A percentile compares a stretch with the other conserved stretches of the same genome.
Evolutionary conservation across 1,284 basidiomycete genomes (phyloP).

Genomic region (Kwoniella shivajii): DNA sequence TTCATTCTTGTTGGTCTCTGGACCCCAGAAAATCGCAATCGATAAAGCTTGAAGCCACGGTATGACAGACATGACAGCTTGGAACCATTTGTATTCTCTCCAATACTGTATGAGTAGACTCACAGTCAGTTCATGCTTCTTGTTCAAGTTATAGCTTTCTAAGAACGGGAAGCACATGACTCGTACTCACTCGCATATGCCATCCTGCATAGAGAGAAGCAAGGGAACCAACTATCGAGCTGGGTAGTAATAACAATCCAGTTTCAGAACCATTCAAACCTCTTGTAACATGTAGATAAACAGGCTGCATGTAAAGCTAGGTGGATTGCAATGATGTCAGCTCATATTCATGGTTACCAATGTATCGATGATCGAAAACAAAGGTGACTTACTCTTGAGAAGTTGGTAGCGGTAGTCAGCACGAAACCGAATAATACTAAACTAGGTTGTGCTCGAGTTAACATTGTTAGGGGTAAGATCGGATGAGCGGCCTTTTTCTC

Average conservation of each 20-base stretch:
- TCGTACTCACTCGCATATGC: conserved; percentile 33
- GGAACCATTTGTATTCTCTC: conserved; percentile 41
- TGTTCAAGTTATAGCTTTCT: no score
- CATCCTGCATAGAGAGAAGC: conserved; percentile 39
- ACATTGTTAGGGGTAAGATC: conserved; percentile 33
- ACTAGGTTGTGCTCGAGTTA: conserved; percentile 27
- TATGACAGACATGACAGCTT: conserved; percentile 23
- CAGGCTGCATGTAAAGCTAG: conserved; percentile 39
- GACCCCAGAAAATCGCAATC: conserved; percentile 31
- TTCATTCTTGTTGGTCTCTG: conserved; percentile 22
- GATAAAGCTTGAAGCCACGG: conserved; percentile 33
- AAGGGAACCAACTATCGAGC: conserved; percentile 27
- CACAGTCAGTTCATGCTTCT: not conserved
- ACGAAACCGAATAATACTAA: conserved; percentile 28
- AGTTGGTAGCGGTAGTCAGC: conserved; percentile 25
- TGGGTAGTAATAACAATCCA: conserved; percentile 33
- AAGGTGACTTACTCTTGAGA: conserved; percentile 33
- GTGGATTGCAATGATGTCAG: no score
- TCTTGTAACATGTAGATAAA: conserved; percentile 38
- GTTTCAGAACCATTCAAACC: conserved; percentile 32
- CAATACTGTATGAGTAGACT: no score
- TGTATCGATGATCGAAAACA: not conserved
- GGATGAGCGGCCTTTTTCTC: conserved; percentile 33
- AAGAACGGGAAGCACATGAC: not conserved
- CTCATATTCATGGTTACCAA: not conserved